Conservation (phyloP, 2,329 filamentous ascomycete species). For the Colletotrichum agaves region DNA sequence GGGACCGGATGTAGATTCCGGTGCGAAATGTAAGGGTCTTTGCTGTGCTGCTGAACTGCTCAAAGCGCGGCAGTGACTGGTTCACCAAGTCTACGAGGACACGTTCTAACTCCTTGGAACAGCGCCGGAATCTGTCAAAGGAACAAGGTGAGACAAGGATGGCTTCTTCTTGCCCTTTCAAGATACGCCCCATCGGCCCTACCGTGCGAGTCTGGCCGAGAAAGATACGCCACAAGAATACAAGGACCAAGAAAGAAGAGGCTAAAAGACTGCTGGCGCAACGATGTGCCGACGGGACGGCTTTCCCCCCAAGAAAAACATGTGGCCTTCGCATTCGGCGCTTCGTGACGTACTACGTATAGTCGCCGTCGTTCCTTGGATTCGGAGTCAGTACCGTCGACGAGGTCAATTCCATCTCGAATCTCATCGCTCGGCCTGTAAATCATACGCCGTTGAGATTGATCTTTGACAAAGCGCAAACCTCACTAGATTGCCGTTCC, state of each 20-base stretch:
- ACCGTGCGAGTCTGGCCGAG: conserved; percentile 25
- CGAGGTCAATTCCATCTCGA: neutral
- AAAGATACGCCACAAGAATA: conserved; percentile 20
- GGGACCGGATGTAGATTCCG: neutral
- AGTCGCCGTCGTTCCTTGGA: neutral
- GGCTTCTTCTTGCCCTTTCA: conserved; percentile 6
- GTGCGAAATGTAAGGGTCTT: conserved; percentile 16
- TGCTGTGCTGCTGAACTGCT: conserved; percentile 15
- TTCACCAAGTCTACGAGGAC: conserved; percentile 13
- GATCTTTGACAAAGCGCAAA: neutral
- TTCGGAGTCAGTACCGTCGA: neutral
- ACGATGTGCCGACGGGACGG: neutral
- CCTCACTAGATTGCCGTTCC: neutral
- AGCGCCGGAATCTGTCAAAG: conserved; percentile 18
- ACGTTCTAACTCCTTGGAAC: conserved; percentile 3
- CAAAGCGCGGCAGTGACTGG: conserved; percentile 17
- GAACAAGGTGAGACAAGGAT: conserved; percentile 24
- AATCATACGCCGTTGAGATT: conserved; percentile 7
- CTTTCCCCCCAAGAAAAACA: conserved; percentile 17
- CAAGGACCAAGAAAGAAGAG: conserved; percentile 29
- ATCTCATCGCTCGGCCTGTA: conserved; percentile 8
- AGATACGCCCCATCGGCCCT: conserved; percentile 18
- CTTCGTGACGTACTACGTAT: neutral
- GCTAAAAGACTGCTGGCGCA: conserved; percentile 10
- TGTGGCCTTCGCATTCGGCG: conserved; percentile 1